A percentile compares a stretch with the other conserved stretches of the same genome.
Evolutionary conservation across 2,329 filamentous ascomycete species (phyloP).

Genomic region (Emericellopsis cladophorae): DNA sequence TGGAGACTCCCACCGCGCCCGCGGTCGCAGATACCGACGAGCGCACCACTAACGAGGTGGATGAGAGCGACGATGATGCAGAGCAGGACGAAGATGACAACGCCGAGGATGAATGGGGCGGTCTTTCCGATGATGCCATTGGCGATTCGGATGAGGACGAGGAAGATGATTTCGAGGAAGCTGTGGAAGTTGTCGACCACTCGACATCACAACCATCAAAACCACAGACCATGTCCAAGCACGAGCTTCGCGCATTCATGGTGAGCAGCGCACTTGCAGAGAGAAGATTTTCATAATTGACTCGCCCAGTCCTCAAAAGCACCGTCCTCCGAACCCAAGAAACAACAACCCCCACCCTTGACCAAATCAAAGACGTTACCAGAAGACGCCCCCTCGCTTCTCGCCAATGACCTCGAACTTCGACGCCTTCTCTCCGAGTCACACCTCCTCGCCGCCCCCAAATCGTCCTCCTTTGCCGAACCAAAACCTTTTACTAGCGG

Average conservation of each 20-base stretch:
- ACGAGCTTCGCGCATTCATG: conserved; percentile 71
- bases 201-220: conserved; percentile 25
- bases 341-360: conserved; percentile 9
- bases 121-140: conserved; percentile 11
- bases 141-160: conserved; percentile 11
- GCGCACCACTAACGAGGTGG: conserved; percentile 5
- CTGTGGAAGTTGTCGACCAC: conserved; percentile 52
- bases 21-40: conserved; percentile 20
- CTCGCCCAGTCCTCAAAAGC: conserved; percentile 24
- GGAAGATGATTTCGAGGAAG: conserved; percentile 8
- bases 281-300: conserved; percentile 3
- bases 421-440: conserved; percentile 87
- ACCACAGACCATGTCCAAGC: conserved; percentile 42
- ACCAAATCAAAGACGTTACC: conserved; percentile 15
- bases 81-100: conserved; percentile 7
- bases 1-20: conserved; percentile 23
- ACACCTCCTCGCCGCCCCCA: conserved; percentile 53
- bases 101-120: conserved; percentile 10
- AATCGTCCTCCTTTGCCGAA: conserved; percentile 22
- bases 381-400: conserved; percentile 53
- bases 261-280: conserved; percentile 19
- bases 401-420: conserved; percentile 86
- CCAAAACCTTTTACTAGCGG: conserved; percentile 41
- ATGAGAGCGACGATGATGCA: conserved; percentile 3
- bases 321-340: conserved; percentile 27